A percentile compares a stretch with the other conserved stretches of the same genome.
phyloP scores from a whole-genome alignment of 2,329 filamentous ascomycete genomes.

The Diaporthe nobilis region DNA sequence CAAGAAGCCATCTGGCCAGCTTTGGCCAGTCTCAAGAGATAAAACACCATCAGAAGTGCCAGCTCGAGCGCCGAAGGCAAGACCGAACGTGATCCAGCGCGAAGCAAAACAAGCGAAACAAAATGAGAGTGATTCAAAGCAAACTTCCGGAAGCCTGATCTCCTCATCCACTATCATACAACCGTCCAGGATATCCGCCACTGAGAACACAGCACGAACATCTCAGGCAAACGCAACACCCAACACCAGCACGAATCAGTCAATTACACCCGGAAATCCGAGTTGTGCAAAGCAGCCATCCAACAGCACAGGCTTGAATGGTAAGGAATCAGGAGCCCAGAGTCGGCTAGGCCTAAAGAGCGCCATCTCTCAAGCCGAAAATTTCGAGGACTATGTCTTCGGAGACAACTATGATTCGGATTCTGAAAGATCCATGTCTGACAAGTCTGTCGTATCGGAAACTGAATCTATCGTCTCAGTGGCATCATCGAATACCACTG shows the following conservation, averaged over 20 bases:
- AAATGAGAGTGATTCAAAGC: not conserved
- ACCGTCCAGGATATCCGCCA: accelerated
- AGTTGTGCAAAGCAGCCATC: accelerated
- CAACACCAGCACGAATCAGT: not conserved
- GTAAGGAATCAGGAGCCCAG: accelerated
- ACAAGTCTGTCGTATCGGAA: not conserved
- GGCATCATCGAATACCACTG: conserved; percentile 1
- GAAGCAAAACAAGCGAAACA: not conserved
- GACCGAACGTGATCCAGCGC: not conserved
- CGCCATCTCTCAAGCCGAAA: not conserved
- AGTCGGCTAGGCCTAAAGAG: too few relatives aligned
- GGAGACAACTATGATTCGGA: not conserved
- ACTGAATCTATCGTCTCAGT: not conserved
- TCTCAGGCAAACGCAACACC: not conserved
- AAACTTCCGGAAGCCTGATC: not conserved
- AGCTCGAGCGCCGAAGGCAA: not conserved
- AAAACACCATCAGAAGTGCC: not conserved
- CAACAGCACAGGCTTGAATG: not conserved
- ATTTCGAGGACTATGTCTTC: not conserved
- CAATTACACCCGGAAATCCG: too few relatives aligned
- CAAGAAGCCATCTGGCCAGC: not conserved
- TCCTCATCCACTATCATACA: not conserved
- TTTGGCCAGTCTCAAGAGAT: not conserved
- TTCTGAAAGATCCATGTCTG: not conserved
- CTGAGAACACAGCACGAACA: not conserved